These are phyloP conservation scores for Hygrophorus russula DNA, from an alignment of 768 basidiomycete genomes.

Conservation along the genomic window DNA sequence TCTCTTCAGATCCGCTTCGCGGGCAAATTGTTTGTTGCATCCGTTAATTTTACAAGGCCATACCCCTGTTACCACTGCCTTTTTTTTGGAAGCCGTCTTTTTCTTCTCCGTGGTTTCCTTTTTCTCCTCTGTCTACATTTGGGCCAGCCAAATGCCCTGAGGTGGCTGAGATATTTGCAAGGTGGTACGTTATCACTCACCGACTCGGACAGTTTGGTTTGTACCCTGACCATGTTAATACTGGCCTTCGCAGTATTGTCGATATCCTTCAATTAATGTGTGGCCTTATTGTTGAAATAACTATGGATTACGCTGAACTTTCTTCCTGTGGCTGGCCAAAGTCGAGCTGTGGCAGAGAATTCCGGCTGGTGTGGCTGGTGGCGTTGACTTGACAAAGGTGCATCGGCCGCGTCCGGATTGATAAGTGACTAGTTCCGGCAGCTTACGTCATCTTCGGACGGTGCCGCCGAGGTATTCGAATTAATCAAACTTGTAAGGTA, in stretches of 20 bases:
- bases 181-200: constrained; percentile 2
- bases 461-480: too few species aligned
- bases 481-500: too few species aligned
- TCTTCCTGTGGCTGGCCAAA: constrained; percentile 3
- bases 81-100: constrained; percentile 27
- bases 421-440: too few species aligned
- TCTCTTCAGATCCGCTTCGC: constrained; percentile 73
- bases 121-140: constrained; percentile 8
- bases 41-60: constrained; percentile 80
- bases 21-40: constrained; percentile 72
- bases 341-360: not conserved
- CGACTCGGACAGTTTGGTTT: constrained; percentile 2
- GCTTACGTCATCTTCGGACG: not conserved
- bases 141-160: not conserved
- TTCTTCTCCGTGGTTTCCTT: constrained; percentile 16
- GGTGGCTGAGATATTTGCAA: not conserved
- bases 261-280: not conserved
- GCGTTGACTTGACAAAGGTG: not conserved
- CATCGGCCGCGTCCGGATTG: too few species aligned
- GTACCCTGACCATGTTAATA: constrained; percentile 5
- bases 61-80: constrained; percentile 34
- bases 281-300: not conserved
- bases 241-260: not conserved
- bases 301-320: not conserved
- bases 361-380: not conserved